A percentile compares a stretch with the other conserved stretches of the same genome.
Evolutionary conservation across 768 basidiomycete genomes (phyloP).

Genomic region (Steccherinum ochraceum): DNA sequence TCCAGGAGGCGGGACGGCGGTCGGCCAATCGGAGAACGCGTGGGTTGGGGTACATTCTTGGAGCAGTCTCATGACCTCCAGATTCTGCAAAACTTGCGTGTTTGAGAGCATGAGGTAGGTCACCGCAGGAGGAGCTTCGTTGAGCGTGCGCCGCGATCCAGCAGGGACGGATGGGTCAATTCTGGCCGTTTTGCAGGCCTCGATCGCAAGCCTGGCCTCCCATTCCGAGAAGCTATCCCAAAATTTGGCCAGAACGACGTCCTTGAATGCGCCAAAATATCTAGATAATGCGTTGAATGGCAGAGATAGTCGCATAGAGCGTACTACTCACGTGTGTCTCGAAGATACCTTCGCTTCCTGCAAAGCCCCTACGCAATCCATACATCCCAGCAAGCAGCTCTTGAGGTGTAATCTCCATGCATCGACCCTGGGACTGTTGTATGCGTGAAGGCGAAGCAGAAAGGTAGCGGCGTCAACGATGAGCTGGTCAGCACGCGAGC

Average conservation of each 20-base stretch:
- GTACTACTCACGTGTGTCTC: slow-evolving; percentile 60
- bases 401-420: slow-evolving; percentile 57
- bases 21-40: slow-evolving; percentile 45
- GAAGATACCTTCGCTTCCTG: slow-evolving; percentile 60
- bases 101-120: slow-evolving; percentile 62
- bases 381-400: slow-evolving; percentile 54
- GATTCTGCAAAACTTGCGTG: slow-evolving; percentile 47
- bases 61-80: slow-evolving; percentile 38
- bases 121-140: slow-evolving; percentile 40
- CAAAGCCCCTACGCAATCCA: slow-evolving; percentile 63
- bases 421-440: slow-evolving; percentile 46
- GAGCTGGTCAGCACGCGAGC: slow-evolving; percentile 48
- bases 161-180: slow-evolving; percentile 13
- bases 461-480: slow-evolving; percentile 71
- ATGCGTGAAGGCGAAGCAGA: slow-evolving; percentile 78
- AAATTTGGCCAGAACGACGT: slow-evolving; percentile 46
- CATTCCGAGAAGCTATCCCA: slow-evolving; percentile 58
- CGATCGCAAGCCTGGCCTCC: slow-evolving; percentile 37
- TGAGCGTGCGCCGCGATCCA: slow-evolving; percentile 22
- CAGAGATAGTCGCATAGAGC: not conserved
- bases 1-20: slow-evolving; percentile 51
- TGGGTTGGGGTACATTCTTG: slow-evolving; percentile 30
- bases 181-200: slow-evolving; percentile 31
- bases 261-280: slow-evolving; percentile 66
- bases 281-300: slow-evolving; percentile 32